Percentiles rank a stretch among this genome's conserved stretches.
phyloP scores from a whole-genome alignment of 805 yeast genomes.

The Suhomyces faveliae region DNA sequence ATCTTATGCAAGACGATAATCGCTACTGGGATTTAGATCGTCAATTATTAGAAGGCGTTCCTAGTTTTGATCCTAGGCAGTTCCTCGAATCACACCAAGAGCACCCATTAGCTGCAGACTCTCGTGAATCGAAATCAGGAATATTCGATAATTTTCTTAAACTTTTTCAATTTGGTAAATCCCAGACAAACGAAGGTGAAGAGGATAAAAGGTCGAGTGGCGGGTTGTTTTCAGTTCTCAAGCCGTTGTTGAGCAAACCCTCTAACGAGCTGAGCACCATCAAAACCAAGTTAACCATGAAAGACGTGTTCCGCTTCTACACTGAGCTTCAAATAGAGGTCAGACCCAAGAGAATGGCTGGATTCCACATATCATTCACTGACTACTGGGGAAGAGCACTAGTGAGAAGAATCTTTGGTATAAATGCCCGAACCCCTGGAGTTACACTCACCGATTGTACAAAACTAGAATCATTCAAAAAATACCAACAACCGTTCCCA shows the following conservation, averaged over 20 bases:
- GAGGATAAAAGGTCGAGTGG: not conserved
- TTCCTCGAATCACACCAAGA: not conserved
- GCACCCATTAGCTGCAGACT: not conserved
- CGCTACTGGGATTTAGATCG: conserved; percentile 44
- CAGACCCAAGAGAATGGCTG: conserved; percentile 48
- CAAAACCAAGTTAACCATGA: not conserved
- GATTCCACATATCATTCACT: conserved; percentile 57
- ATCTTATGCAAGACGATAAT: conserved; percentile 18
- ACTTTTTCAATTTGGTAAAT: not conserved
- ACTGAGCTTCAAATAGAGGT: conserved; percentile 54
- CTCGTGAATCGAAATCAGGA: not conserved
- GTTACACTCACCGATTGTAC: conserved; percentile 38
- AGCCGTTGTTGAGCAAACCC: not conserved
- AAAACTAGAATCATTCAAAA: conserved; percentile 33
- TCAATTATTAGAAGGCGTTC: conserved; percentile 56
- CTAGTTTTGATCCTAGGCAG: conserved; percentile 43
- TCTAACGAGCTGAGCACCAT: not conserved
- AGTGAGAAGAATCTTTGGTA: conserved; percentile 45
- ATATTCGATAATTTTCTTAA: not conserved
- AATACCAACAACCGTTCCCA: conserved; percentile 48
- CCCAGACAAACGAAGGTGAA: not conserved
- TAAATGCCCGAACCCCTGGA: conserved; percentile 31
- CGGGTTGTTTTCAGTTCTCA: not conserved
- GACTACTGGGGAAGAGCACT: conserved; percentile 72
- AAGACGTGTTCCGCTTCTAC: conserved; percentile 45